These are phyloP conservation scores for Eustoma russellianum DNA, from an alignment of 257 asterid species.

Conservation along the genomic window DNA sequence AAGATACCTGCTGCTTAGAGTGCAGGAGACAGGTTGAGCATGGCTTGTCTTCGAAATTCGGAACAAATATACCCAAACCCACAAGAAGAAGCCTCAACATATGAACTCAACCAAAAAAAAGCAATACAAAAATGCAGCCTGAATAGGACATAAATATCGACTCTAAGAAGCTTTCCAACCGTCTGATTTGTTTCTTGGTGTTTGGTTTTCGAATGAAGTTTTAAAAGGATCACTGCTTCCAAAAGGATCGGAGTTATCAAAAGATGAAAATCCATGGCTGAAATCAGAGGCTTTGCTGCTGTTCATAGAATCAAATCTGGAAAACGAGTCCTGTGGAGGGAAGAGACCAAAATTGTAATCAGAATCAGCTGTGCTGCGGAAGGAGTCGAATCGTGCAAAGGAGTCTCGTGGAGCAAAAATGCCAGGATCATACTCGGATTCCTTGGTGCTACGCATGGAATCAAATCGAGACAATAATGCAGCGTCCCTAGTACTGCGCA, in stretches of 20 bases:
- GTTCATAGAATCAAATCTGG: conserved; percentile 22
- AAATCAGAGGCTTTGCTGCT: conserved; percentile 54
- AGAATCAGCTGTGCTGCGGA: conserved; percentile 78
- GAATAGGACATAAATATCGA: not conserved
- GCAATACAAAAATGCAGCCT: conserved; percentile 1
- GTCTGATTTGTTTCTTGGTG: conserved; percentile 63
- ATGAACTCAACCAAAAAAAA: not conserved
- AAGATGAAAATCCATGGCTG: conserved; percentile 58
- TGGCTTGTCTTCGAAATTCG: not conserved
- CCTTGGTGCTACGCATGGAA: conserved; percentile 48
- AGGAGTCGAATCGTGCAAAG: conserved; percentile 65
- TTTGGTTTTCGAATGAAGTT: conserved; percentile 52
- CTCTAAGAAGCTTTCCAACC: conserved; percentile 78
- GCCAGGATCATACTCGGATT: conserved; percentile 65
- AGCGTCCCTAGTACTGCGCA: conserved; percentile 43
- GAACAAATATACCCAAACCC: conserved; percentile 3
- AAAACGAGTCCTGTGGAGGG: conserved; percentile 29
- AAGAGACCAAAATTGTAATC: conserved; percentile 49
- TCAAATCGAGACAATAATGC: conserved; percentile 74
- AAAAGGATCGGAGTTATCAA: conserved; percentile 75
- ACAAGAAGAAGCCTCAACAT: conserved; percentile 4
- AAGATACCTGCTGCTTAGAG: conserved; percentile 11
- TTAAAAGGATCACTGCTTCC: conserved; percentile 59
- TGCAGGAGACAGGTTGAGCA: conserved; percentile 7
- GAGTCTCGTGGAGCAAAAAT: conserved; percentile 34